Conservation (phyloP, 1,139 yeast genomes). For the Pichia sp. region DNA sequence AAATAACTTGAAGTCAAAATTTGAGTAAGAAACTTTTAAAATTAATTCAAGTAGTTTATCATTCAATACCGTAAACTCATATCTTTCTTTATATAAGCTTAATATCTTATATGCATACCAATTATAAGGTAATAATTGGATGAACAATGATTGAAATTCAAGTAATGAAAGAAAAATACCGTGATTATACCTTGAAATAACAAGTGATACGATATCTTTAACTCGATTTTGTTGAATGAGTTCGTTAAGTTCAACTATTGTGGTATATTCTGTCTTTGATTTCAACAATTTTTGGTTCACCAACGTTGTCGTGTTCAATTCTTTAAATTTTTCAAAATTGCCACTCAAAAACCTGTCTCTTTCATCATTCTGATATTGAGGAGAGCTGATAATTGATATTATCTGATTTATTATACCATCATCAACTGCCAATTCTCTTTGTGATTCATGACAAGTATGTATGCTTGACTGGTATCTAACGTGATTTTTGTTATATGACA, state of each 20-base stretch:
- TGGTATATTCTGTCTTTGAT: slow-evolving; percentile 2
- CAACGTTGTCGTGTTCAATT: background rate
- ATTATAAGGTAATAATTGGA: slow-evolving; percentile 8
- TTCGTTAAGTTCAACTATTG: slow-evolving; percentile 3
- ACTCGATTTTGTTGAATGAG: slow-evolving; percentile 7
- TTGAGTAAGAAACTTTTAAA: slow-evolving; percentile 12
- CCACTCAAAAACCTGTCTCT: background rate
- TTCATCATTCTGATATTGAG: background rate
- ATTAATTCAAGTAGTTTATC: slow-evolving; percentile 10
- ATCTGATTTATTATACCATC: no score
- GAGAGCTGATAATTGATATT: background rate
- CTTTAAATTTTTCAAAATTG: background rate
- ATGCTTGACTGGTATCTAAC: no score
- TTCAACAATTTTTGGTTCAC: background rate
- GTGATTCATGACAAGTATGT: no score
- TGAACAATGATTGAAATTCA: slow-evolving; percentile 12
- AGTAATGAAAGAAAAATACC: slow-evolving; percentile 3
- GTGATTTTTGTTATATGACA: no score
- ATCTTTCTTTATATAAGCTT: slow-evolving; percentile 4
- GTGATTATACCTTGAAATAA: slow-evolving; percentile 1
- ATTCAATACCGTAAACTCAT: slow-evolving; percentile 3
- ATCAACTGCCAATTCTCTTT: no score
- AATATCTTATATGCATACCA: slow-evolving; percentile 12
- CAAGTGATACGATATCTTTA: slow-evolving; percentile 5
- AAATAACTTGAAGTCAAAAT: slow-evolving; percentile 18